Conservation (phyloP, 768 basidiomycete species). For the Lepiota subincarnata region DNA sequence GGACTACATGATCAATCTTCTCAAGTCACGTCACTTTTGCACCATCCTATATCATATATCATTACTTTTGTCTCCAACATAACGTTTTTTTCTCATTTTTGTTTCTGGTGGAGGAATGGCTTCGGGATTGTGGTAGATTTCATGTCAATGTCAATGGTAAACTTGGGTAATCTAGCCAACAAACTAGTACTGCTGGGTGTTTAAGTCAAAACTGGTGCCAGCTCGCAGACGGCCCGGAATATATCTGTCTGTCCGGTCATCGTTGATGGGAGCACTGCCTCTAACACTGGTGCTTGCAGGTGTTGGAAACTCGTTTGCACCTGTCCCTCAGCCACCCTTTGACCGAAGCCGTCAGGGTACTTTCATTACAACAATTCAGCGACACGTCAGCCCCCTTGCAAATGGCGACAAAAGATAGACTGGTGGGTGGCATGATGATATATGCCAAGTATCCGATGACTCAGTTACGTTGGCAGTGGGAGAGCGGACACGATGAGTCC, state of each 20-base stretch:
- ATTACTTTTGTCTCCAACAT: constrained; percentile 5
- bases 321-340: no score
- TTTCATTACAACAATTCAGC: no score
- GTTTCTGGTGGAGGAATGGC: constrained; percentile 3
- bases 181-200: no score
- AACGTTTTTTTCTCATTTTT: constrained; percentile 17
- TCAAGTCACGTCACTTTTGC: constrained; percentile 13
- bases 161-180: not conserved
- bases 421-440: not conserved
- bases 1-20: constrained; percentile 12
- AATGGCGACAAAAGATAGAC: constrained; percentile 6
- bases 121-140: constrained; percentile 11
- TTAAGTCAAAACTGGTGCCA: no score
- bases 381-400: no score
- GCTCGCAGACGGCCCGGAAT: no score
- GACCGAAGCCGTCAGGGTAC: no score
- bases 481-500: constrained; percentile 66
- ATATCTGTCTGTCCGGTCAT: no score
- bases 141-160: constrained; percentile 9
- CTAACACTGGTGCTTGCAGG: no score
- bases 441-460: not conserved
- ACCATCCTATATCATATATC: constrained; percentile 14
- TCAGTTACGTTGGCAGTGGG: constrained; percentile 33
- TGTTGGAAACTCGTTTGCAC: no score
- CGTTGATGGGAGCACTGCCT: no score